These are phyloP conservation scores for Flaveria trinervia DNA, from an alignment of 129 eudicot genomes.

Conservation along the genomic window DNA sequence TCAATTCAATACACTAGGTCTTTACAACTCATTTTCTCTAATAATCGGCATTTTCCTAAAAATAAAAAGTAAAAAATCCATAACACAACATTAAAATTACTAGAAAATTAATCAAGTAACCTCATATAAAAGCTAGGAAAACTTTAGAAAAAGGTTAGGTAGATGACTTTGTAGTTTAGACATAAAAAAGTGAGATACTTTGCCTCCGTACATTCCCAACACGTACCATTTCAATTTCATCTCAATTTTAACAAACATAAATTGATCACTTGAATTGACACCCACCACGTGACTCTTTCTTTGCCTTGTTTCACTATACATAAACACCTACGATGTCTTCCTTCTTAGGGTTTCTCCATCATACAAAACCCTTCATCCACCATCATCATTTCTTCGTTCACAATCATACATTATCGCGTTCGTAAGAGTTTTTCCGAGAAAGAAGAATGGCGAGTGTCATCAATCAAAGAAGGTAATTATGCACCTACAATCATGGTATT, in stretches of 20 bases:
- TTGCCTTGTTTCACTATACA: constrained; percentile 33
- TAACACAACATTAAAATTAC: too few relatives aligned
- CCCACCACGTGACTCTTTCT: constrained; percentile 34
- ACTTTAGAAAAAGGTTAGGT: constrained; percentile 20
- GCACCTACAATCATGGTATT: neutral
- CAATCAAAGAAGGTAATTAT: constrained; percentile 38
- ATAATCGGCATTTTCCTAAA: too few relatives aligned
- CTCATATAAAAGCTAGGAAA: neutral
- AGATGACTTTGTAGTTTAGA: constrained; percentile 32
- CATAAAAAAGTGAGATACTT: constrained; percentile 31
- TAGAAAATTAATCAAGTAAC: neutral
- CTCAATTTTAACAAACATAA: constrained; percentile 13
- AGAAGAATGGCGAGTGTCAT: constrained; percentile 31
- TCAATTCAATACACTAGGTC: too few relatives aligned
- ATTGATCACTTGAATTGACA: constrained; percentile 14
- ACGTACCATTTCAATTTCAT: neutral
- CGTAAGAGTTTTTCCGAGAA: neutral
- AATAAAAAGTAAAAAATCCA: too few relatives aligned
- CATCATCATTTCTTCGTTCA: constrained; percentile 2
- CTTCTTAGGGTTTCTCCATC: constrained; percentile 26
- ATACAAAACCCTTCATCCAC: constrained; percentile 24
- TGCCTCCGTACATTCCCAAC: constrained; percentile 19
- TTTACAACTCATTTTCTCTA: too few relatives aligned
- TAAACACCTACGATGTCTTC: constrained; percentile 33
- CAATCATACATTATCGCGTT: constrained; percentile 11